phyloP scores from a whole-genome alignment of 306 rosid genomes.

The Castanea sativa region DNA sequence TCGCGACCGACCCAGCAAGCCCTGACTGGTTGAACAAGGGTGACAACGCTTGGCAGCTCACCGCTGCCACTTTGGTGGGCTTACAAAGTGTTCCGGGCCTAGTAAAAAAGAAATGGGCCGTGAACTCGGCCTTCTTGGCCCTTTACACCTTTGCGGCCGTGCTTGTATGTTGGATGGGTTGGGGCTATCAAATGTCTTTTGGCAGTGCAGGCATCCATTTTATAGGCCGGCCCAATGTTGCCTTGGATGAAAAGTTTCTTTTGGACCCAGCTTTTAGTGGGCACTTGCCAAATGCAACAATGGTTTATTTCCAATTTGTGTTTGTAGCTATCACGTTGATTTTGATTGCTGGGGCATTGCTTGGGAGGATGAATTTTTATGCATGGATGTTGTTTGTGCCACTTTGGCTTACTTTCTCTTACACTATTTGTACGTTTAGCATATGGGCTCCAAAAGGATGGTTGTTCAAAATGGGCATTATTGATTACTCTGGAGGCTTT shows the following conservation, averaged over 20 bases:
- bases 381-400: slow-evolving; percentile 57
- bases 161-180: slow-evolving; percentile 46
- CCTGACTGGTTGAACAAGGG: slow-evolving; percentile 47
- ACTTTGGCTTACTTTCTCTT: slow-evolving; percentile 43
- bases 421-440: slow-evolving; percentile 41
- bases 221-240: slow-evolving; percentile 26
- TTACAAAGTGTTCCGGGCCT: slow-evolving; percentile 53
- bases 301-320: slow-evolving; percentile 43
- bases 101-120: slow-evolving; percentile 50
- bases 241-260: slow-evolving; percentile 21
- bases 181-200: slow-evolving; percentile 43
- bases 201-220: slow-evolving; percentile 14
- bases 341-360: slow-evolving; percentile 45
- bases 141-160: slow-evolving; percentile 45
- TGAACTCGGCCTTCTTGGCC: slow-evolving; percentile 56
- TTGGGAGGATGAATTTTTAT: slow-evolving; percentile 43
- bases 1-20: not conserved
- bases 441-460: slow-evolving; percentile 38
- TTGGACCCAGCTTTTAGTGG: not conserved
- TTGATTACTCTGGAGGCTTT: slow-evolving; percentile 46
- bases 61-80: slow-evolving; percentile 41
- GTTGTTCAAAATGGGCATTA: slow-evolving; percentile 28
- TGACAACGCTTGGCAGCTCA: slow-evolving; percentile 51
- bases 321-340: slow-evolving; percentile 49
- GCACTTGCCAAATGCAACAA: slow-evolving; percentile 33